Conservation (phyloP, 2,329 filamentous ascomycete genomes). For the Aureobasidium sp. region DNA sequence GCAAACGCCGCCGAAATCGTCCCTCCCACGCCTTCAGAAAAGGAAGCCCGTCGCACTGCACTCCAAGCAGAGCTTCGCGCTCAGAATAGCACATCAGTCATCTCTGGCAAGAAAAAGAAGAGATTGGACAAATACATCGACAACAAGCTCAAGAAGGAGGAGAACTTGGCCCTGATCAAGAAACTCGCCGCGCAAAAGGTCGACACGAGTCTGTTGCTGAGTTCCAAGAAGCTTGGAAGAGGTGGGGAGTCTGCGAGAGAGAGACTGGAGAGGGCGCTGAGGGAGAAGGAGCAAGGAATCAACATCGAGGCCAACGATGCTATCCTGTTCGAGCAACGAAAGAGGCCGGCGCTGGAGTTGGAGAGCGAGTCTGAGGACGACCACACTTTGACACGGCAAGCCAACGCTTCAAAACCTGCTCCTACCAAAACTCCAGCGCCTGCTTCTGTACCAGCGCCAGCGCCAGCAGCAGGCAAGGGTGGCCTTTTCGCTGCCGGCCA, state of each 20-base stretch:
- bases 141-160: conserved; percentile 89
- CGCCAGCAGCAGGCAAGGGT: conserved; percentile 1
- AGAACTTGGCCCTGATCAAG: conserved; percentile 75
- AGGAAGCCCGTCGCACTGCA: conserved; percentile 43
- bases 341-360: conserved; percentile 16
- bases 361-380: conserved; percentile 20
- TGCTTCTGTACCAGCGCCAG: neutral
- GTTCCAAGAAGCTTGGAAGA: conserved; percentile 69
- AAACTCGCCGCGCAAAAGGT: conserved; percentile 73
- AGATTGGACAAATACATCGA: conserved; percentile 68
- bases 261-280: conserved; percentile 55
- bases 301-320: conserved; percentile 47
- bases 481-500: neutral
- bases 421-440: neutral
- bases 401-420: neutral
- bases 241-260: conserved; percentile 65
- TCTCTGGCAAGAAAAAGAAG: conserved; percentile 60
- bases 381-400: conserved; percentile 10
- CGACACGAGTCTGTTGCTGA: conserved; percentile 74
- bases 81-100: conserved; percentile 42
- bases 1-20: conserved; percentile 47
- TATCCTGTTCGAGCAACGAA: conserved; percentile 45
- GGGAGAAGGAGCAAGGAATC: conserved; percentile 58
- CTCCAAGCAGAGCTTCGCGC: conserved; percentile 49
- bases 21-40: conserved; percentile 45